Evolutionary conservation across 1,284 basidiomycete species (phyloP), one percentile per base, ranked within the genome.

Genomic region (Ganoderma lucidum): DNA sequence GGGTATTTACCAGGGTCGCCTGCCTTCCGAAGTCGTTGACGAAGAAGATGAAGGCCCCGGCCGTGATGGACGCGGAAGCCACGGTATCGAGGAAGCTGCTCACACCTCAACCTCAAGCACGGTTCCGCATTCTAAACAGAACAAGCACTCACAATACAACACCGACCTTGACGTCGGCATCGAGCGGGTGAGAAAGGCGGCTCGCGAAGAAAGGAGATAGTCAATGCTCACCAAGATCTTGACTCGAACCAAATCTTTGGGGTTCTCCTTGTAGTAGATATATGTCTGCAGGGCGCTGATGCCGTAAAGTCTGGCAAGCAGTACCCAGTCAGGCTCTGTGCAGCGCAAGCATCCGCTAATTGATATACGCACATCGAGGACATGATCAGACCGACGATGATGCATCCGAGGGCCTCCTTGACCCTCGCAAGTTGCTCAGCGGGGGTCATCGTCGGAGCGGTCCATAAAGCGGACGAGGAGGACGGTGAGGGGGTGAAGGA

Each of bases 11-110:
- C 28, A 53, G 51, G 12, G 28, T 53, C 23, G 14, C 10, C 51
- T 53, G 51, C 23, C 14, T 30, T 2, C 51, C 51, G 6, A 53
- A 28, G 9, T 53, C 51, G 51, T 53, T 53, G 51, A 53, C 51
- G 51, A 53, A 53, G 51, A 53, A 53, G 51, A 28, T 53, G 51
- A 28, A 53, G 28, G 51, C 51, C 23, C 51, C 51, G 12, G 23
- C 51, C 9, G 51, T 53, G 19, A 53, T 53, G 10, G 51, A 28
- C 10, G 51, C 51, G 23, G 28, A 14, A 12, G 51, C 51, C 14
- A 5, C 51, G 23, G 51, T 53, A 30, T 53, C 51, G 23, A 53
- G 28, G 23, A 53, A 53, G 51, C 51, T 53, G 9, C 14, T 6
- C 12, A 12, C 28, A 30, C 15, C 4, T 30, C 51, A 53, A 2